phyloP scores from a whole-genome alignment of 495 filamentous ascomycete genomes.

The Penicillium paxilli region DNA sequence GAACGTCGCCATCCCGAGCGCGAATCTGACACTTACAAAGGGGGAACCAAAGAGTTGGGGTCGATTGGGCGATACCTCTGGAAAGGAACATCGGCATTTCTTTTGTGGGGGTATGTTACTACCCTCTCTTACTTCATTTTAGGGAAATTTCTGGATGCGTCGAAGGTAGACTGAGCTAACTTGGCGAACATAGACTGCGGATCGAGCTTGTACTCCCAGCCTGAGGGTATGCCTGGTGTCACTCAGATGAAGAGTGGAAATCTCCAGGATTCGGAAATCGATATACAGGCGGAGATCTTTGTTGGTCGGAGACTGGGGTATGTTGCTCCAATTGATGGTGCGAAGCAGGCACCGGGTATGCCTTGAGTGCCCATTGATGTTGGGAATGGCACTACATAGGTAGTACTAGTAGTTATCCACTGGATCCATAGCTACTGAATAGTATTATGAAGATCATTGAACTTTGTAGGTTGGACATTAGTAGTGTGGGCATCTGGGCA shows the following conservation, averaged over 20 bases:
- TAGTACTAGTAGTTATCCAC: no score
- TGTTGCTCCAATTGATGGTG: neutral
- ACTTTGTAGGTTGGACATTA: no score
- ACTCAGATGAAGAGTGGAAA: slow-evolving; percentile 2
- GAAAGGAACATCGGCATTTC: neutral
- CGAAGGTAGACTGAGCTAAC: no score
- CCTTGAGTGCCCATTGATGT: neutral
- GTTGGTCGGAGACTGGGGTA: neutral
- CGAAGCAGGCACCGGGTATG: neutral
- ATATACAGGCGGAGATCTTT: neutral
- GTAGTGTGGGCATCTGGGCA: no score
- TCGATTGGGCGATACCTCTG: neutral
- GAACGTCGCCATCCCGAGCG: neutral
- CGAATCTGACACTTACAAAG: neutral
- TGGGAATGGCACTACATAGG: no score
- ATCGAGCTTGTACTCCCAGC: neutral
- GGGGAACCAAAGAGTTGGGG: neutral
- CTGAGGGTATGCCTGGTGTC: neutral
- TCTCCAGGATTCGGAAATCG: neutral
- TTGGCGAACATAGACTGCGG: neutral
- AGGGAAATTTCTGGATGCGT: no score
- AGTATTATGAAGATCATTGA: no score
- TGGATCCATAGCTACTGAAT: no score
- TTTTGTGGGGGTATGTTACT: neutral
- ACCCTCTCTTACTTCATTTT: neutral